These are phyloP conservation scores for Ampelocalamus luodianensis DNA, from an alignment of 176 grass and related monocot genomes.

Conservation along the genomic window DNA sequence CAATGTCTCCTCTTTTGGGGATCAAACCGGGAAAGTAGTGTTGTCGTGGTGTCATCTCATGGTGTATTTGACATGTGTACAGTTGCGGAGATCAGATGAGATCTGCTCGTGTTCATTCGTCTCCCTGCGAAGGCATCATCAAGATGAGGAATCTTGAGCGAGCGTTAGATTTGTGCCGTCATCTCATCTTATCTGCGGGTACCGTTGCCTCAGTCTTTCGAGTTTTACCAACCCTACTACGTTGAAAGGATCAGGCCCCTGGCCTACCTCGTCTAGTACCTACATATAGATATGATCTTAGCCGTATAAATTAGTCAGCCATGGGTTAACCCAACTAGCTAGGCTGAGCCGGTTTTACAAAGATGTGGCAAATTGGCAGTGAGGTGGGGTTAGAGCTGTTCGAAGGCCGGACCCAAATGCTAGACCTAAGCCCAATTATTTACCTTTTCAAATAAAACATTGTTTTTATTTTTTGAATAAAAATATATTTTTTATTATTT, in stretches of 20 bases:
- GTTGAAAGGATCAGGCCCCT: background rate
- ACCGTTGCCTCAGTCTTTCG: slow-evolving; percentile 17
- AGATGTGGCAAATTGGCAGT: background rate
- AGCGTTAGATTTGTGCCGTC: background rate
- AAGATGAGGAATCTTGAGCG: slow-evolving; percentile 16
- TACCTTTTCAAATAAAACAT: no score
- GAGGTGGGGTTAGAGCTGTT: no score
- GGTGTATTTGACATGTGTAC: slow-evolving; percentile 26
- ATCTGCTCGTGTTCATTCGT: background rate
- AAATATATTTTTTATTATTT: no score
- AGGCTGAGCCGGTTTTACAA: background rate
- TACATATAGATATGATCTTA: background rate
- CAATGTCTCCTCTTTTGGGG: background rate
- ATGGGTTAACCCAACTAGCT: background rate
- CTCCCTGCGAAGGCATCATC: slow-evolving; percentile 29
- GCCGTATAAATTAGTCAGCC: no score
- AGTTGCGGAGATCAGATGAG: slow-evolving; percentile 21
- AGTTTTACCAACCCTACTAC: background rate
- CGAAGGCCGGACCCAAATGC: no score
- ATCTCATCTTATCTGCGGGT: background rate
- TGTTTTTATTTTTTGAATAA: no score
- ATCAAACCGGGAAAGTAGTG: background rate
- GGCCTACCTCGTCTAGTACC: background rate
- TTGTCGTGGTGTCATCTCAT: slow-evolving; percentile 25
- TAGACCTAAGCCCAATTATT: no score